A percentile compares a stretch with the other conserved stretches of the same genome.
phyloP scores from a whole-genome alignment of 2,329 filamentous ascomycete genomes.

The Sporothrix brunneoviolacea region DNA sequence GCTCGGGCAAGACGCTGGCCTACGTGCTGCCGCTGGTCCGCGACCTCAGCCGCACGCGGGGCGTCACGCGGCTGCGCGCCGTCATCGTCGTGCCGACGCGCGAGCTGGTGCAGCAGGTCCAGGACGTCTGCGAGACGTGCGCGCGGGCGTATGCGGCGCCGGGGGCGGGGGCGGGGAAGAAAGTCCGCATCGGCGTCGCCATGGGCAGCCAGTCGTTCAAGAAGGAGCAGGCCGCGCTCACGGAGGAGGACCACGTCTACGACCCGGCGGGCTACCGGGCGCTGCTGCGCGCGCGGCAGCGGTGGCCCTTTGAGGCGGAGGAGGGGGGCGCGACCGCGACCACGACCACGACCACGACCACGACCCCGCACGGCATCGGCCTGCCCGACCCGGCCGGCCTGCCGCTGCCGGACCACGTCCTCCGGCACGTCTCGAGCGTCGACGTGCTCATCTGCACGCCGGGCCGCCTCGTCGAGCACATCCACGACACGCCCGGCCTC shows the following conservation, averaged over 20 bases:
- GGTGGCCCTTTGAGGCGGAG: slow-evolving; percentile 37
- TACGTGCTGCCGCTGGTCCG: slow-evolving; percentile 84
- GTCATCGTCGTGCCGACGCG: slow-evolving; percentile 85
- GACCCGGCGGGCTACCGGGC: slow-evolving; percentile 52
- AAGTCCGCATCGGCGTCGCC: slow-evolving; percentile 72
- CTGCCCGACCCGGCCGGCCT: slow-evolving; percentile 30
- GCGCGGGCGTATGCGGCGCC: slow-evolving; percentile 50
- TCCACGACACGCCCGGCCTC: slow-evolving; percentile 78
- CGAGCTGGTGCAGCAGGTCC: slow-evolving; percentile 81
- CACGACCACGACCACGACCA: background rate
- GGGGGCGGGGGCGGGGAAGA: slow-evolving; percentile 42
- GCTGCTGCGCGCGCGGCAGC: slow-evolving; percentile 27
- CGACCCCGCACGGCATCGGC: slow-evolving; percentile 18
- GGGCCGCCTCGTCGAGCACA: slow-evolving; percentile 84
- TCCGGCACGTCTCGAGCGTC: slow-evolving; percentile 62
- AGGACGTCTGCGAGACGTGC: slow-evolving; percentile 70
- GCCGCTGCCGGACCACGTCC: slow-evolving; percentile 46
- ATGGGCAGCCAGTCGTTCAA: slow-evolving; percentile 74
- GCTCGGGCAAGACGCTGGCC: slow-evolving; percentile 89
- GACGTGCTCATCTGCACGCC: slow-evolving; percentile 90
- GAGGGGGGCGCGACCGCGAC: slow-evolving; percentile 27
- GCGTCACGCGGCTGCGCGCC: slow-evolving; percentile 62
- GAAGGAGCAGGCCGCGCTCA: slow-evolving; percentile 47
- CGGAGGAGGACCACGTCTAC: slow-evolving; percentile 48
- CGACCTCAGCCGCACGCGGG: slow-evolving; percentile 51